Evolutionary conservation across 257 asterid genomes (phyloP), one percentile per base, ranked within the genome.

Genomic region (Solanum sejunctum): DNA sequence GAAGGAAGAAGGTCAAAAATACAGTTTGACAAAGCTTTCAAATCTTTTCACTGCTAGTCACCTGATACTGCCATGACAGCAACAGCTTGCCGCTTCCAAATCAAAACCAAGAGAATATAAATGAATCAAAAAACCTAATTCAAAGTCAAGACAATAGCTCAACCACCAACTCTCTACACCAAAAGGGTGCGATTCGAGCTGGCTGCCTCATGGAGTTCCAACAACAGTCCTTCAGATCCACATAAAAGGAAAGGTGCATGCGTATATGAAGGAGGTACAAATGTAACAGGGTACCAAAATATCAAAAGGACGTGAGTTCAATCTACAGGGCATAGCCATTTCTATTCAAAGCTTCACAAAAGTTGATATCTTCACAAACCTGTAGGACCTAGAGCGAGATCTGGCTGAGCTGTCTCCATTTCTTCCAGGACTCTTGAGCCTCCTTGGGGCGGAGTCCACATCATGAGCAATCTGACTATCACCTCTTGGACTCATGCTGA

Each of bases 341-440:
- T 69, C 3, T 52, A 61, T 13, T 56, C 45, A 3, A 52, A 49
- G 58, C 73, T 45, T 56, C 21, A 56, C 56, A 75, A 83, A 16
- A 84, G 12, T 2, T 41, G 41, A 51, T 63, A 41, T 69, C 80
- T 56, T 47, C 66, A 83, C 84, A 28, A 52, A 95, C 95, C 96
- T 89, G 90, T 83, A 84, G 82, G 95, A 90, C 86, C 88, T 83
- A 54, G 95, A 92, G 67, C 84, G 90, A 83, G 95, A 91, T 86
- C 90, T 88, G 60, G 86, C 86, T 41, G 90, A 93, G 71, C 92
- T 89, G 83, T 21, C 86, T 80, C 88, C 86, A 85, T 81, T 87
- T 89, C 92, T 88, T 83, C 86, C 70, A 51, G 96, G 93, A 86
- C 92, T 88, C 67, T 5, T 84, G 13, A 95, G 88, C 88, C 89